Conservation (phyloP, 1,284 basidiomycete species). For the Boletus austroedulis region DNA sequence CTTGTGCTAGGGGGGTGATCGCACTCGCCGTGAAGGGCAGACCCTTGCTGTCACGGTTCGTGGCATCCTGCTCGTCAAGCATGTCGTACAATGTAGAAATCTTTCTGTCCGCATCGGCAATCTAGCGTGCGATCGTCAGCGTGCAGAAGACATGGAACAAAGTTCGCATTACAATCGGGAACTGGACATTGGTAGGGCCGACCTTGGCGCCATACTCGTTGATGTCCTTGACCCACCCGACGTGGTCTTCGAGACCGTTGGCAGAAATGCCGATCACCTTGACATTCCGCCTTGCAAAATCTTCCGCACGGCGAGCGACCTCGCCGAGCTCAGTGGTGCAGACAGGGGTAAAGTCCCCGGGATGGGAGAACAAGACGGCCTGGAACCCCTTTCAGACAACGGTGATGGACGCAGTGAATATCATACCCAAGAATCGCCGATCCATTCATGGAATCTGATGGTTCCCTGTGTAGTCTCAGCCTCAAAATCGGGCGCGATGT, state of each 20-base stretch:
- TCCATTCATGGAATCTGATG: slow-evolving; percentile 91
- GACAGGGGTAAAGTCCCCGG: slow-evolving; percentile 82
- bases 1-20: slow-evolving; percentile 1
- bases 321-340: slow-evolving; percentile 98
- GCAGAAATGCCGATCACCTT: slow-evolving; percentile 95
- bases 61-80: slow-evolving; percentile 93
- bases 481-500: slow-evolving; percentile 77
- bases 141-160: not conserved
- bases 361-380: slow-evolving; percentile 91
- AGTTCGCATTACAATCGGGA: slow-evolving; percentile 76
- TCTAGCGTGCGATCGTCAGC: slow-evolving; percentile 44
- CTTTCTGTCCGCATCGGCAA: slow-evolving; percentile 88
- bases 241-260: slow-evolving; percentile 85
- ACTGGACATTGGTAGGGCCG: slow-evolving; percentile 73
- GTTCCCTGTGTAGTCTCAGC: slow-evolving; percentile 77
- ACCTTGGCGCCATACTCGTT: slow-evolving; percentile 71
- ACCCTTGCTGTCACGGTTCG: slow-evolving; percentile 92
- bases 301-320: slow-evolving; percentile 81
- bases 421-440: slow-evolving; percentile 82
- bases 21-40: slow-evolving; percentile 67
- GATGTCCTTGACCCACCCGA: slow-evolving; percentile 91
- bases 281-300: slow-evolving; percentile 86
- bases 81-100: slow-evolving; percentile 89
- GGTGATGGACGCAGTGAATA: not conserved
- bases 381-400: slow-evolving; percentile 29